These are phyloP conservation scores for Plasmodium vivax DNA, from an alignment of 169 alveolate genomes.

Conservation along the genomic window DNA sequence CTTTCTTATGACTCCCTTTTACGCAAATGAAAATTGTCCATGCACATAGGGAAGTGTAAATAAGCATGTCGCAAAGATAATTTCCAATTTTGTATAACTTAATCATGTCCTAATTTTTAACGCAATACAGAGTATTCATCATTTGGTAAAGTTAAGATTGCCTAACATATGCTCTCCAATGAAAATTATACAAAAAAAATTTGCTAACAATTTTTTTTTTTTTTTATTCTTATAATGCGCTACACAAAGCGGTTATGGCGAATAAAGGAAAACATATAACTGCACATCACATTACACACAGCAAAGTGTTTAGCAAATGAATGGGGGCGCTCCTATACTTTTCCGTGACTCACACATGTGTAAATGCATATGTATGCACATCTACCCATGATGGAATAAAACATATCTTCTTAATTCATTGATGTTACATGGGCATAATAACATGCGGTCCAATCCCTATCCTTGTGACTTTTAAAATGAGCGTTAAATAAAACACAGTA, in stretches of 20 bases:
- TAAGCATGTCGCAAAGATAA: background rate
- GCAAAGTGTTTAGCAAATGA: background rate
- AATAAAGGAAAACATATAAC: background rate
- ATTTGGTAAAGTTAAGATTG: background rate
- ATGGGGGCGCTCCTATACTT: background rate
- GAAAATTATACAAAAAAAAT: background rate
- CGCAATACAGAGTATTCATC: background rate
- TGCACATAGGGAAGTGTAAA: background rate
- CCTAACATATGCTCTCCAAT: background rate
- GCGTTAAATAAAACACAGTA: background rate
- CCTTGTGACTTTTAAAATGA: background rate
- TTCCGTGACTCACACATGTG: background rate
- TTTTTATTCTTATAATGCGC: background rate
- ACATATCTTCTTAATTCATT: background rate
- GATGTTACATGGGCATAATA: background rate
- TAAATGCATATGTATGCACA: background rate
- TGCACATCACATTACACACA: background rate
- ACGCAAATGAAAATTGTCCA: background rate
- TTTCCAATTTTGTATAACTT: background rate
- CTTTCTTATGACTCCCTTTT: background rate
- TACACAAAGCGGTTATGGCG: background rate
- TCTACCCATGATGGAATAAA: background rate
- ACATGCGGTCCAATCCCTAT: background rate
- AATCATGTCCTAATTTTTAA: background rate
- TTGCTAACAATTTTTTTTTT: background rate